Conservation (phyloP, 306 rosid species). For the Astragalus membranaceus region DNA sequence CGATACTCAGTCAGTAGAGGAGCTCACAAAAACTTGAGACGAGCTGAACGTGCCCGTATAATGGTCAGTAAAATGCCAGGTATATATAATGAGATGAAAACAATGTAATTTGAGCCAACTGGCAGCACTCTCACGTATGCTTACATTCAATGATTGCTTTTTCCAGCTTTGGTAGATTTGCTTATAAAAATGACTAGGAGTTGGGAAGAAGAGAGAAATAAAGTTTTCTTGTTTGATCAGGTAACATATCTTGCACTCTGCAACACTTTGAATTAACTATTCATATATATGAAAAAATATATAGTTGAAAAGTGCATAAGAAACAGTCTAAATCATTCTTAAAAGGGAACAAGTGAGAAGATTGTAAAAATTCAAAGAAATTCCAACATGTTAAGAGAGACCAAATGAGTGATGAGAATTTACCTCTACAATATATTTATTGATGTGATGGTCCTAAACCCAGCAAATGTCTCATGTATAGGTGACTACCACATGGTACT, state of each 20-base stretch:
- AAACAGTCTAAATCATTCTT: neutral
- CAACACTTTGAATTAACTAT: neutral
- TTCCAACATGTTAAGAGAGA: too few species aligned
- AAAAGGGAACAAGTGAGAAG: too few species aligned
- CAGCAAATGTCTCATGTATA: too few species aligned
- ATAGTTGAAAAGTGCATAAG: neutral
- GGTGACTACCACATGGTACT: too few species aligned
- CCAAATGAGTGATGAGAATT: too few species aligned
- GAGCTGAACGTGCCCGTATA: constrained; percentile 93
- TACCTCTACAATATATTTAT: too few species aligned
- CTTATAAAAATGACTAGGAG: constrained; percentile 59
- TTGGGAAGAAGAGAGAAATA: constrained; percentile 93
- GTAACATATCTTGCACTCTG: constrained; percentile 34
- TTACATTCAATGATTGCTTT: constrained; percentile 19
- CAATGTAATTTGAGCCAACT: constrained; percentile 12
- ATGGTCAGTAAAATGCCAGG: constrained; percentile 92
- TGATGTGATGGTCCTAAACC: too few species aligned
- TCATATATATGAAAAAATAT: neutral
- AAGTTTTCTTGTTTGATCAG: constrained; percentile 85
- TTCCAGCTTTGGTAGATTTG: constrained; percentile 81
- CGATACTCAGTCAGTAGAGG: constrained; percentile 96
- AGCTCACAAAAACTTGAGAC: constrained; percentile 90
- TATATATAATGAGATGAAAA: constrained; percentile 23
- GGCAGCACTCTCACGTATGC: constrained; percentile 4
- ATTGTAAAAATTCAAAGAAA: too few species aligned